A percentile compares a stretch with the other conserved stretches of the same genome.
Evolutionary conservation across 441 rosid genomes (phyloP).

Genomic region (Adansonia rubrostipa): DNA sequence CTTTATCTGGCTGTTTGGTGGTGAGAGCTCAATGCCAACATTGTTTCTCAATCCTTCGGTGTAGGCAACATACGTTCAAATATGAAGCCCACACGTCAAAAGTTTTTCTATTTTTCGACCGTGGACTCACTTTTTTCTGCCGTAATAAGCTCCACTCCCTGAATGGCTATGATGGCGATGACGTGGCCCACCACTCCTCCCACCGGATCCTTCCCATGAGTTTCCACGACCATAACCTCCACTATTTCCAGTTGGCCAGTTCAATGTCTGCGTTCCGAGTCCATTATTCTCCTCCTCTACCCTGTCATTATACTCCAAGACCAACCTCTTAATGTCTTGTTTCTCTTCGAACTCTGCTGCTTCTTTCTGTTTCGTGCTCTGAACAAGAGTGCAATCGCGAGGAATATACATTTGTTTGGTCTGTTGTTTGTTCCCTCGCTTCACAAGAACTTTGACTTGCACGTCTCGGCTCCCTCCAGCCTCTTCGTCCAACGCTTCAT

Average conservation of each 20-base stretch:
- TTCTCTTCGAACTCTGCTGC: constrained; percentile 97
- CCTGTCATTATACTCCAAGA: constrained; percentile 92
- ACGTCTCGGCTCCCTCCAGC: constrained; percentile 78
- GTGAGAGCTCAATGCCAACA: too few relatives aligned
- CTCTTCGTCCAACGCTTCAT: constrained; percentile 74
- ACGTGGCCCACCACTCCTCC: constrained; percentile 67
- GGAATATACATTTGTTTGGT: constrained; percentile 94
- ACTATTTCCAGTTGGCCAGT: constrained; percentile 78
- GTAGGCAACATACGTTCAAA: too few relatives aligned
- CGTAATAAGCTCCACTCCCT: constrained; percentile 70
- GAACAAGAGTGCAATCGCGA: constrained; percentile 79
- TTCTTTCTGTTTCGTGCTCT: constrained; percentile 97
- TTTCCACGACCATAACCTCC: constrained; percentile 54
- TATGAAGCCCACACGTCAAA: too few relatives aligned
- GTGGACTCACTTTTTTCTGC: constrained; percentile 58
- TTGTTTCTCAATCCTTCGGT: too few relatives aligned
- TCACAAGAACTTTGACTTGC: constrained; percentile 96
- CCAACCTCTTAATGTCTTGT: constrained; percentile 95
- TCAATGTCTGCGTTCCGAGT: constrained; percentile 67
- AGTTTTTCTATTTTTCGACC: background rate
- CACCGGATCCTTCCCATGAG: constrained; percentile 59
- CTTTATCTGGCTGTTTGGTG: too few relatives aligned
- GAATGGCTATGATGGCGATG: constrained; percentile 66
- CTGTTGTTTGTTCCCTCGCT: constrained; percentile 97
- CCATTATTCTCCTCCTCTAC: constrained; percentile 95